Base-by-base conservation (phyloP, 108 stramenopile species). In the Skeletonema marinoi region DNA sequence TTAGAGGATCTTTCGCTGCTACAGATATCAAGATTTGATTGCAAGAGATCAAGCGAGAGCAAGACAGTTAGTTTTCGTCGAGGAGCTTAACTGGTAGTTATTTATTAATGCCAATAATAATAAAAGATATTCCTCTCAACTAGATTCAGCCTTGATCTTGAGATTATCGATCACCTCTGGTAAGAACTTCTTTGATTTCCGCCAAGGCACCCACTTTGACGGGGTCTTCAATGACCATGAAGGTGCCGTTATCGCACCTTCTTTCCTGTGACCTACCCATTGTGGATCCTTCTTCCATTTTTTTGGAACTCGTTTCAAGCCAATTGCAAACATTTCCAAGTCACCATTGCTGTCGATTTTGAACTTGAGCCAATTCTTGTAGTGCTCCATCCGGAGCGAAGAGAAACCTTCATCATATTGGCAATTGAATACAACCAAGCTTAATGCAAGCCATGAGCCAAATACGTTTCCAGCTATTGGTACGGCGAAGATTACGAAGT, bases 1-100 rank as follows among this genome's bases (percentile, higher is more conserved):
- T 70, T 93, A 82, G 80, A 86, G 59, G 81, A 72, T 13, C 76
- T 91, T 60, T 70, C 83, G 0, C 44, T 44, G 10, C 76, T 81
- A 35, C 91, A 93, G 68, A 90, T 89, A 75, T 92, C 92, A 1
- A 69, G 91, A 29, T 96, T 91, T 70, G 95, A 96, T 77, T 90
- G 84, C 32, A 51, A 70, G 38, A 50, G 71, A 39, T 86, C 84
- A 5, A 86, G 88, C 38, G 80, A 83, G 36, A 88, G 91, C 36
- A 78, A 74, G 56, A 96, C 94, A 16, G 88, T 92, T 3, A 88
- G 88, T 54, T 96, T 96, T 80, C 90, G 89, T 2, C 76, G 80
- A 8, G 70, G 41, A 51, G 48, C 6, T 0, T 41, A 46, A 65
- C 0, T 17, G 32, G 8, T 63, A 16, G 14, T 29, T 1, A 32